Percentiles rank a stretch among this genome's conserved stretches.
Conservation (phyloP, 2,329 filamentous ascomycete genomes). For the Moelleriella libera region DNA sequence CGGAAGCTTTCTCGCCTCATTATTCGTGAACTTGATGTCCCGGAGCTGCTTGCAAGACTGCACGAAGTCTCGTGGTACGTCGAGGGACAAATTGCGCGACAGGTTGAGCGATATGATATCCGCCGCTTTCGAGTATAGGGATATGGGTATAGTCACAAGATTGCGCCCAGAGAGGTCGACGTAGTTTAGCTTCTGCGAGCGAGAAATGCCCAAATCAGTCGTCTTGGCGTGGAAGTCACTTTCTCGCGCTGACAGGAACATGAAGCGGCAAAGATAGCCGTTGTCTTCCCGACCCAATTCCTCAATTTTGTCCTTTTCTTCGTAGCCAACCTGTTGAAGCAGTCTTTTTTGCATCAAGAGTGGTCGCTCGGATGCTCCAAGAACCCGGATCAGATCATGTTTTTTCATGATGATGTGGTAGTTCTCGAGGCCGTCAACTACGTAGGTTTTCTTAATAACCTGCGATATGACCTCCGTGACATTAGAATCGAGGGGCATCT, state of each 20-base stretch:
- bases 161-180: constrained; percentile 85
- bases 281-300: constrained; percentile 95
- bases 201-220: constrained; percentile 69
- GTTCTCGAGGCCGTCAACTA: constrained; percentile 80
- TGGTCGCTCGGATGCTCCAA: constrained; percentile 66
- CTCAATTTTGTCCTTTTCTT: constrained; percentile 72
- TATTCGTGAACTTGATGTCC: constrained; percentile 92
- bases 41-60: constrained; percentile 81
- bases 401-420: constrained; percentile 94
- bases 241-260: constrained; percentile 81
- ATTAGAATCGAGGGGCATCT: constrained; percentile 68
- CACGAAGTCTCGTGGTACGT: constrained; percentile 92
- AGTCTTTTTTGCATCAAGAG: constrained; percentile 84
- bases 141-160: constrained; percentile 87
- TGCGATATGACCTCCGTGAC: constrained; percentile 81
- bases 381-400: constrained; percentile 74
- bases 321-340: constrained; percentile 83
- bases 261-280: constrained; percentile 90
- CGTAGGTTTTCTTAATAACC: constrained; percentile 85
- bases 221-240: constrained; percentile 56
- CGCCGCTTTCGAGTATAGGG: constrained; percentile 75
- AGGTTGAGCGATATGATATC: constrained; percentile 94
- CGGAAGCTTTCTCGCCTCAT: constrained; percentile 78
- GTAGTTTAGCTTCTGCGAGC: constrained; percentile 82
- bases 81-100: constrained; percentile 80